Percentiles rank a stretch among this genome's conserved stretches.
These are phyloP conservation scores for Porphyrellus cyaneotinctus DNA, from an alignment of 768 basidiomycete species.

Conservation along the genomic window DNA sequence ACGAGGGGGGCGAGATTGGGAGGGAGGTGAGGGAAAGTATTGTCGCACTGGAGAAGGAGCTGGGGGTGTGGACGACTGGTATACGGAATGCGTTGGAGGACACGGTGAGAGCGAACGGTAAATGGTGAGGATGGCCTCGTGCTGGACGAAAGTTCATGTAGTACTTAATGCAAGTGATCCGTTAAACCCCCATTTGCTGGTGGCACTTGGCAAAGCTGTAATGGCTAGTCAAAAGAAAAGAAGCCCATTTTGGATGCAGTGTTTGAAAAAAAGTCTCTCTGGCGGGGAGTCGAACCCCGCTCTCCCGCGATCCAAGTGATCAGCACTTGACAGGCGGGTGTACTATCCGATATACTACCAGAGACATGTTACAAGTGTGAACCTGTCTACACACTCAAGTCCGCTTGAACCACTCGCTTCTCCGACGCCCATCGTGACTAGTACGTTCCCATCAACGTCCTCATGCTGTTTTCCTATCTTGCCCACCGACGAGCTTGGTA, in stretches of 20 bases:
- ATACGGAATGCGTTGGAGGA: constrained; percentile 55
- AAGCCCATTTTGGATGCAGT: too few relatives aligned
- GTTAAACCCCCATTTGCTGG: too few relatives aligned
- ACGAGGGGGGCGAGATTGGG: constrained; percentile 72
- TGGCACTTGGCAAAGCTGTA: background rate
- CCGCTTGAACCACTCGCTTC: background rate
- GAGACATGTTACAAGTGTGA: constrained; percentile 20
- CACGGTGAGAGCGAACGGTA: background rate
- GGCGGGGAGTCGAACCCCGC: constrained; percentile 47
- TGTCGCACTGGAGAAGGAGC: constrained; percentile 65
- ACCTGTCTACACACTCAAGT: background rate
- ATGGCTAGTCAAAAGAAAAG: too few relatives aligned
- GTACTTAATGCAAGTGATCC: too few relatives aligned
- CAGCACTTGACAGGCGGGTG: constrained; percentile 40
- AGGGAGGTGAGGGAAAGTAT: constrained; percentile 54
- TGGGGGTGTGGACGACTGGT: constrained; percentile 65
- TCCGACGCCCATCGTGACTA: too few relatives aligned
- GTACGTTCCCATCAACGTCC: too few relatives aligned
- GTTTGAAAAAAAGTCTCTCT: constrained; percentile 36
- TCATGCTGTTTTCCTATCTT: constrained; percentile 37
- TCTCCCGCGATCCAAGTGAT: constrained; percentile 31
- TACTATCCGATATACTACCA: constrained; percentile 52
- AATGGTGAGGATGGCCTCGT: background rate
- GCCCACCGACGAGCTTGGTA: constrained; percentile 37
- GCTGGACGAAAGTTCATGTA: background rate